Evolutionary conservation across 192 early-diverging fungal genomes (phyloP).

Genomic region (Cladochytrium replicatum): DNA sequence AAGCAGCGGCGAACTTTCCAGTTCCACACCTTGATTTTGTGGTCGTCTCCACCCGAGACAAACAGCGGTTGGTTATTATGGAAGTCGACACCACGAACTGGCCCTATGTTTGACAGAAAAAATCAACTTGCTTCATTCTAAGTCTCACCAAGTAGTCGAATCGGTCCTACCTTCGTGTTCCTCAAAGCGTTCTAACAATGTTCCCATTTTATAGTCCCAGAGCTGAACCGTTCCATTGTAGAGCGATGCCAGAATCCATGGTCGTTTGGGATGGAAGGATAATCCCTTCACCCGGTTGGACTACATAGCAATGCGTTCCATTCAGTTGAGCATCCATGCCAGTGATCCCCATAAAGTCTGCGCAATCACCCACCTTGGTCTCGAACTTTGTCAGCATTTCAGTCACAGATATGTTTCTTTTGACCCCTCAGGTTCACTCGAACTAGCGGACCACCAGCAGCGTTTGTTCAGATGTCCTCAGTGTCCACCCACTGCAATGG

Average conservation of each 20-base stretch:
- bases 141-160: background rate
- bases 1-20: conserved; percentile 93
- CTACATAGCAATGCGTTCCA: conserved; percentile 4
- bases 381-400: conserved; percentile 78
- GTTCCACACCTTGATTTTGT: conserved; percentile 99
- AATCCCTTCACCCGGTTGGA: conserved; percentile 91
- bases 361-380: conserved; percentile 61
- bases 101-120: conserved; percentile 47
- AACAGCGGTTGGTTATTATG: conserved; percentile 94
- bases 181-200: conserved; percentile 93
- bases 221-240: conserved; percentile 97
- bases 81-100: conserved; percentile 93
- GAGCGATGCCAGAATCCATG: conserved; percentile 94
- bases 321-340: background rate
- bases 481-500: no score
- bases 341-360: background rate
- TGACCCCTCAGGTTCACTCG: no score
- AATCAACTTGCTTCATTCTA: background rate
- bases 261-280: conserved; percentile 93
- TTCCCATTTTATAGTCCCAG: conserved; percentile 99
- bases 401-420: no score
- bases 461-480: no score
- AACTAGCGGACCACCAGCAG: no score
- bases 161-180: conserved; percentile 86
- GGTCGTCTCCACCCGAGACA: conserved; percentile 97